These are phyloP conservation scores for Magnolia kwangsiensis DNA, from an alignment of 164 flowering plant species.

Conservation along the genomic window DNA sequence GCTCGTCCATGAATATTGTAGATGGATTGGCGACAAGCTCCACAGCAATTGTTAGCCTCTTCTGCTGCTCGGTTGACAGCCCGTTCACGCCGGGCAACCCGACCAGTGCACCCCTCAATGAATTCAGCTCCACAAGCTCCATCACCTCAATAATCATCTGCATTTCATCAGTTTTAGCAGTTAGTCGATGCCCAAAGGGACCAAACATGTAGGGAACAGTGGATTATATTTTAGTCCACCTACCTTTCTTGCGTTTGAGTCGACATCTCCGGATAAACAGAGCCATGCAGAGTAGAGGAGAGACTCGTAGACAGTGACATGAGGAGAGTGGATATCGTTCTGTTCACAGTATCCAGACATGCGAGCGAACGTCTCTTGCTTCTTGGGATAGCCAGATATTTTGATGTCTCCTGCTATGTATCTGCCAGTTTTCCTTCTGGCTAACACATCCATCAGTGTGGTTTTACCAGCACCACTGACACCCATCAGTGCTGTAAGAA, in stretches of 20 bases:
- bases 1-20: constrained; percentile 61
- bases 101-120: constrained; percentile 33
- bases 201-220: not conserved
- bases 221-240: not conserved
- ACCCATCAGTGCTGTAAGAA: constrained; percentile 55
- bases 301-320: constrained; percentile 47
- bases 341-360: constrained; percentile 54
- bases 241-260: constrained; percentile 34
- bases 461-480: constrained; percentile 59
- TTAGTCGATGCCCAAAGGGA: not conserved
- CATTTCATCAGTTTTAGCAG: not conserved
- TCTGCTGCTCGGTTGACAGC: constrained; percentile 51
- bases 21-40: too few species aligned
- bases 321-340: constrained; percentile 50
- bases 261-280: constrained; percentile 39
- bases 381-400: constrained; percentile 43
- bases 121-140: constrained; percentile 46
- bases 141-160: constrained; percentile 51
- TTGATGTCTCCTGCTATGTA: constrained; percentile 38
- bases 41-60: constrained; percentile 48
- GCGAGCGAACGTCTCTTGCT: constrained; percentile 51
- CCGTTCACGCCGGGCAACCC: constrained; percentile 49
- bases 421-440: constrained; percentile 49
- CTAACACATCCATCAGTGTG: constrained; percentile 45
- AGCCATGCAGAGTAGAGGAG: constrained; percentile 54